Conservation (phyloP, 1,284 basidiomycete species). For the Blastosporella zonata region DNA sequence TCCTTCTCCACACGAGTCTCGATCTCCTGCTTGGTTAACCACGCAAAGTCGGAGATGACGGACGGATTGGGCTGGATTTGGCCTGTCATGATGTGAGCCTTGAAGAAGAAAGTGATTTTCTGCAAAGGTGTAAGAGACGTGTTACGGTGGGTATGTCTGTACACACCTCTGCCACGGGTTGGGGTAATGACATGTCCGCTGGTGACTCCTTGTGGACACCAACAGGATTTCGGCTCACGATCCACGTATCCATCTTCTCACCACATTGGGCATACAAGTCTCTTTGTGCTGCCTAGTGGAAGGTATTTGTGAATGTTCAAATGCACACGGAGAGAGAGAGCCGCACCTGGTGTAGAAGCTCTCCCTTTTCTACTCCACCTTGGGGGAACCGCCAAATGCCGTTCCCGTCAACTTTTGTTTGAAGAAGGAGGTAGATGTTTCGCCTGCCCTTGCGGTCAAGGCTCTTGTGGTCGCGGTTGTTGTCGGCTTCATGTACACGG, state of each 20-base stretch:
- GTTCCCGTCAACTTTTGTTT: constrained; percentile 48
- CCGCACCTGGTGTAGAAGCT: constrained; percentile 68
- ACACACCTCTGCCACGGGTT: constrained; percentile 34
- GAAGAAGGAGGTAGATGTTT: constrained; percentile 83
- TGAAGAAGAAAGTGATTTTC: constrained; percentile 72
- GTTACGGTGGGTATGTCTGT: not conserved
- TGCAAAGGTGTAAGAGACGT: constrained; percentile 21
- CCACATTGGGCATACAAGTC: constrained; percentile 69
- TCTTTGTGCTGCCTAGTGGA: constrained; percentile 60
- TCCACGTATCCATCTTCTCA: constrained; percentile 76
- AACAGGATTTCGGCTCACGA: constrained; percentile 73
- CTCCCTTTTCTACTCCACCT: constrained; percentile 58
- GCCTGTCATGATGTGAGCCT: constrained; percentile 79
- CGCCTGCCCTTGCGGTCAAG: constrained; percentile 81
- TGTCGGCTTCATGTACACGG: constrained; percentile 62
- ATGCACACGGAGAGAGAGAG: not conserved
- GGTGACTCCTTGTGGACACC: constrained; percentile 57
- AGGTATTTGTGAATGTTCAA: not conserved
- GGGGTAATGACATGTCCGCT: constrained; percentile 20
- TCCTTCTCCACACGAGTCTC: constrained; percentile 55
- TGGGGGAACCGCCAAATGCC: constrained; percentile 81
- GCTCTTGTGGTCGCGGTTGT: constrained; percentile 60
- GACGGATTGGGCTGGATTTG: constrained; percentile 58
- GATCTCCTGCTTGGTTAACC: constrained; percentile 89
- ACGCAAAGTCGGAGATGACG: constrained; percentile 73